These are phyloP conservation scores for Nakataea oryzae DNA, from an alignment of 2,329 filamentous ascomycete genomes.

Conservation along the genomic window DNA sequence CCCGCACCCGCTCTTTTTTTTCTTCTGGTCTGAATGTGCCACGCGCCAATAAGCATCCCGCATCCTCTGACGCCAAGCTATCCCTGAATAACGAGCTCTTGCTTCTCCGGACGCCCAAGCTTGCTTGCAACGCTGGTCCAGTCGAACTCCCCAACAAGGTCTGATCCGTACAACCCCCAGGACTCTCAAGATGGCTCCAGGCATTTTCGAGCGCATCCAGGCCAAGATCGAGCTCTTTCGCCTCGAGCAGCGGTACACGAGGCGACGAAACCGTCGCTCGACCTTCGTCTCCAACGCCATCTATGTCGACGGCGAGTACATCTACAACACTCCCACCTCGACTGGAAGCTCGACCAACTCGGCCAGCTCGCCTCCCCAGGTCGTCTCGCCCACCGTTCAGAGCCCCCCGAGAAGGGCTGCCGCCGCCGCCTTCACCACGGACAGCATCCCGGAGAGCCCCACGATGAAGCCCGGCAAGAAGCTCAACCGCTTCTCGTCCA, in stretches of 20 bases:
- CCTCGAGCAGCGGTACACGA: slow-evolving; percentile 90
- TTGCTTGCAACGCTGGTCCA: too few relatives aligned
- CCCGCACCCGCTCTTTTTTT: neutral
- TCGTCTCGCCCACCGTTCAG: slow-evolving; percentile 26
- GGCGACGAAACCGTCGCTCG: slow-evolving; percentile 73
- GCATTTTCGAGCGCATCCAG: slow-evolving; percentile 49
- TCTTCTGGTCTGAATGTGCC: neutral
- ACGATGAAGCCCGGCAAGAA: slow-evolving; percentile 31
- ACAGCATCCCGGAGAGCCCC: slow-evolving; percentile 4
- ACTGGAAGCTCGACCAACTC: slow-evolving; percentile 45
- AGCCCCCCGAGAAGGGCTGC: slow-evolving; percentile 15
- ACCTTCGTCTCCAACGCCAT: slow-evolving; percentile 82
- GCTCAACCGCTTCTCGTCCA: slow-evolving; percentile 43
- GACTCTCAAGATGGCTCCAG: slow-evolving; percentile 17
- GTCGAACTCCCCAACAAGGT: too few relatives aligned
- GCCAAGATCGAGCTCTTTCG: slow-evolving; percentile 82
- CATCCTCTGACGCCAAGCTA: neutral
- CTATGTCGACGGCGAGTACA: slow-evolving; percentile 93
- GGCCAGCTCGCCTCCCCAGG: slow-evolving; percentile 13
- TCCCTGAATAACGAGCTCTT: neutral
- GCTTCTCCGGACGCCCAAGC: neutral
- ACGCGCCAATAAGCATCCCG: neutral
- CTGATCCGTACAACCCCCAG: neutral
- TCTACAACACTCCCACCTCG: slow-evolving; percentile 58
- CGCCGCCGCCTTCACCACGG: slow-evolving; percentile 12